Evolutionary conservation across 1,284 basidiomycete species (phyloP).

Genomic region (Ganoderma lucidum): DNA sequence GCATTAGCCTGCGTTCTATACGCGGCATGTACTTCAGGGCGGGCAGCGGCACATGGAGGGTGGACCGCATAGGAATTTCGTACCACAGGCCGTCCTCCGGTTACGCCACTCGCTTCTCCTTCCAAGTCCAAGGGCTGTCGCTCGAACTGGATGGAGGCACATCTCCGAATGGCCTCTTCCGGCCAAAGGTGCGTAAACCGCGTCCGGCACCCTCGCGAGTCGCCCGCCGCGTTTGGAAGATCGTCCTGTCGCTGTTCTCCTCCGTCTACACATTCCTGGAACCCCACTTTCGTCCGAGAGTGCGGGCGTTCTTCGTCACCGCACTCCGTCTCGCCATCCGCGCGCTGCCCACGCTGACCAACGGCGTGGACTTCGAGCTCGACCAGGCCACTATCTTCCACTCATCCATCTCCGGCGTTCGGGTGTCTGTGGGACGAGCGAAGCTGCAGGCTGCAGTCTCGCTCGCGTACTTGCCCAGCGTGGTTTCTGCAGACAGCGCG

Average conservation of each 20-base stretch:
- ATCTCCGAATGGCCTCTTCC: slow-evolving; percentile 7
- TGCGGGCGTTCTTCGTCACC: slow-evolving; percentile 62
- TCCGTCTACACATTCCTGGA: slow-evolving; percentile 57
- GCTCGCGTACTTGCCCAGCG: slow-evolving; percentile 58
- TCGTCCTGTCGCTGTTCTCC: slow-evolving; percentile 42
- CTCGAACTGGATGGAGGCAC: slow-evolving; percentile 51
- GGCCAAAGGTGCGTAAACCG: slow-evolving; percentile 15
- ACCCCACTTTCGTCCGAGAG: slow-evolving; percentile 65
- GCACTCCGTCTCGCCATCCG: slow-evolving; percentile 65
- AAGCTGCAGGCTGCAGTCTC: slow-evolving; percentile 61
- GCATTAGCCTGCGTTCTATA: slow-evolving; percentile 78
- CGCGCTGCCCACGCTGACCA: slow-evolving; percentile 69
- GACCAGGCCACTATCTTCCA: slow-evolving; percentile 60
- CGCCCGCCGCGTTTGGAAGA: slow-evolving; percentile 56
- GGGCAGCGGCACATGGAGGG: slow-evolving; percentile 58
- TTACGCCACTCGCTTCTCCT: slow-evolving; percentile 57
- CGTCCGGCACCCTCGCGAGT: slow-evolving; percentile 55
- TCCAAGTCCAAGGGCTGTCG: slow-evolving; percentile 67
- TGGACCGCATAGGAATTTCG: slow-evolving; percentile 73
- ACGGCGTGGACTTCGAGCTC: slow-evolving; percentile 72
- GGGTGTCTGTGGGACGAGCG: slow-evolving; percentile 58
- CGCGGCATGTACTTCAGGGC: slow-evolving; percentile 74
- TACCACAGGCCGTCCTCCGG: slow-evolving; percentile 56
- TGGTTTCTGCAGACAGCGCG: slow-evolving; percentile 39
- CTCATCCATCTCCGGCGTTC: slow-evolving; percentile 56